phyloP scores from a whole-genome alignment of 1,284 basidiomycete species.

The Naganishia liquefaciens region DNA sequence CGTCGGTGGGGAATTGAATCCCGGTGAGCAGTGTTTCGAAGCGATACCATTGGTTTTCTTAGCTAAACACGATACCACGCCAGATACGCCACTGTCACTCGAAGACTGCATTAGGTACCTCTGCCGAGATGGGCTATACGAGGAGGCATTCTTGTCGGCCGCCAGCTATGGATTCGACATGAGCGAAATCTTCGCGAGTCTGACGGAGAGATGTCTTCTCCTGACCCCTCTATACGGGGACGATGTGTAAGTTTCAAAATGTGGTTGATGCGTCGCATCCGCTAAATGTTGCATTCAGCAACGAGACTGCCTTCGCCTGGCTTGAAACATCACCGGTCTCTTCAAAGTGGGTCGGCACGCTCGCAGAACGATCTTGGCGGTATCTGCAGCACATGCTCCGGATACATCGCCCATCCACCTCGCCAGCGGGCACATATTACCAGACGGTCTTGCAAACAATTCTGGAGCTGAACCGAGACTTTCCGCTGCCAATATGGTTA shows the following conservation, averaged over 20 bases:
- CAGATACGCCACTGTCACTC: slow-evolving; percentile 68
- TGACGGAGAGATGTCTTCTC: slow-evolving; percentile 77
- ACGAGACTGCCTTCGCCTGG: slow-evolving; percentile 72
- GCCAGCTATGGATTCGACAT: slow-evolving; percentile 78
- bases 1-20: slow-evolving; percentile 60
- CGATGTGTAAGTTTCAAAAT: slow-evolving; percentile 23
- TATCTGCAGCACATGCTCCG: slow-evolving; percentile 60
- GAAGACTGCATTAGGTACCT: slow-evolving; percentile 76
- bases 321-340: slow-evolving; percentile 72
- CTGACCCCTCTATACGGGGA: slow-evolving; percentile 35
- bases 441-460: slow-evolving; percentile 13
- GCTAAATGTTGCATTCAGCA: slow-evolving; percentile 52
- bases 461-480: slow-evolving; percentile 17
- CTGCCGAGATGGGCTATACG: slow-evolving; percentile 76
- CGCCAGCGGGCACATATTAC: slow-evolving; percentile 3
- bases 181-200: slow-evolving; percentile 75
- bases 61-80: slow-evolving; percentile 26
- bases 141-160: slow-evolving; percentile 75
- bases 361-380: slow-evolving; percentile 79
- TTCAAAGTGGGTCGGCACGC: slow-evolving; percentile 77
- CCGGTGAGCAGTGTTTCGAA: slow-evolving; percentile 53
- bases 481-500: slow-evolving; percentile 73
- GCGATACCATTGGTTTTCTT: neutral
- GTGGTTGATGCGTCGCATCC: slow-evolving; percentile 28
- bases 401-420: slow-evolving; percentile 5